These are phyloP conservation scores for Acanthamoeba castellanii DNA, from an alignment of 208 protist genomes.

Conservation along the genomic window DNA sequence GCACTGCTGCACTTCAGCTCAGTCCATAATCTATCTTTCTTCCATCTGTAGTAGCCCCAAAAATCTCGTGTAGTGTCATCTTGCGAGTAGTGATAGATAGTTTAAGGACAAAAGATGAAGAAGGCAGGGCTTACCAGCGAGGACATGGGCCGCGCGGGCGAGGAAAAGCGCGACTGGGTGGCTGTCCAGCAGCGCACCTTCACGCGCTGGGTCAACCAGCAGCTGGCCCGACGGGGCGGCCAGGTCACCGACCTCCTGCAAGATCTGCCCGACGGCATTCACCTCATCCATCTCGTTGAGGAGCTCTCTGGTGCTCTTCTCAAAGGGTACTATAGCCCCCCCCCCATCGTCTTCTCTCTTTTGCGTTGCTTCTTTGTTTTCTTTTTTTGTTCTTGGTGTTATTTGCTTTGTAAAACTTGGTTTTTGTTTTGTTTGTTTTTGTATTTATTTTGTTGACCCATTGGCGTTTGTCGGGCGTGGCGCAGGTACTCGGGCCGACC, in stretches of 20 bases:
- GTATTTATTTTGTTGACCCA: background rate
- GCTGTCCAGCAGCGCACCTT: slow-evolving; percentile 69
- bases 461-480: background rate
- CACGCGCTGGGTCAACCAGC: slow-evolving; percentile 70
- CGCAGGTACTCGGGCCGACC: slow-evolving; percentile 31
- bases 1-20: too few relatives aligned
- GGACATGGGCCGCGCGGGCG: slow-evolving; percentile 39
- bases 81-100: too few relatives aligned
- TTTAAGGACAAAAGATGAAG: background rate
- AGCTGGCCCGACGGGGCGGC: background rate
- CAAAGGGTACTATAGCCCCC: background rate
- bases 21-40: too few relatives aligned
- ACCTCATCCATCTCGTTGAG: slow-evolving; percentile 66
- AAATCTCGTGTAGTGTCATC: too few relatives aligned
- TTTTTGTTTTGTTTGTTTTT: too few relatives aligned
- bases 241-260: slow-evolving; percentile 16
- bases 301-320: slow-evolving; percentile 50
- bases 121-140: slow-evolving; percentile 58
- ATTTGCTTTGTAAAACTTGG: too few relatives aligned
- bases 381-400: too few relatives aligned
- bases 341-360: background rate
- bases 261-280: slow-evolving; percentile 26
- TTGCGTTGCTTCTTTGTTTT: too few relatives aligned
- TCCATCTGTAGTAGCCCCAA: too few relatives aligned
- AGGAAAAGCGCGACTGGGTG: slow-evolving; percentile 63